Percentiles rank a stretch among this genome's conserved stretches.
These are phyloP conservation scores for Emergomyces pasteurianus DNA, from an alignment of 2,329 filamentous ascomycete genomes.

Conservation along the genomic window DNA sequence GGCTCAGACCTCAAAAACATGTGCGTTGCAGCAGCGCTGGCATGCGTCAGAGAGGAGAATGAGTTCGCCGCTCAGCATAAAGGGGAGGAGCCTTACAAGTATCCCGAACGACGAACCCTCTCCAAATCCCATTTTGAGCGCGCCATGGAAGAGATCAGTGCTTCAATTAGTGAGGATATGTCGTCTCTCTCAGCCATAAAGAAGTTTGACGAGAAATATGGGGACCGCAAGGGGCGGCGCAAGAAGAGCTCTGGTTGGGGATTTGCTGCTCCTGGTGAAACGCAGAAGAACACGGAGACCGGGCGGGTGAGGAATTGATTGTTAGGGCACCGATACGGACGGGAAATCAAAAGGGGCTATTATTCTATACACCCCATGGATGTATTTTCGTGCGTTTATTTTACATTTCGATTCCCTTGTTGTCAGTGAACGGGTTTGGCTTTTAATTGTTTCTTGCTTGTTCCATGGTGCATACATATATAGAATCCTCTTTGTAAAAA, in stretches of 20 bases:
- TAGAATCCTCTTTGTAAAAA: background rate
- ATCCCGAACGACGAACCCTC: constrained; percentile 58
- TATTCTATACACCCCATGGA: background rate
- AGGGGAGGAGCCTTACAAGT: constrained; percentile 39
- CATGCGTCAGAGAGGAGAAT: constrained; percentile 38
- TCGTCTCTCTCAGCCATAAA: constrained; percentile 69
- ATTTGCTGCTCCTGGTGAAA: constrained; percentile 22
- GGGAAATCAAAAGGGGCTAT: background rate
- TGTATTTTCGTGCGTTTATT: background rate
- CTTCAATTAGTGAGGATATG: constrained; percentile 93
- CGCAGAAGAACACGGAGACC: constrained; percentile 6
- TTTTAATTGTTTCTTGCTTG: background rate
- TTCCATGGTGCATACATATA: background rate
- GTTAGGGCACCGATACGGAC: background rate
- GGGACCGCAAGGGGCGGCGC: constrained; percentile 59
- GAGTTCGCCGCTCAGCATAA: constrained; percentile 26
- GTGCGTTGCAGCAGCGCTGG: constrained; percentile 38
- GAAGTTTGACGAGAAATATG: constrained; percentile 93
- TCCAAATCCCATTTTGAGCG: constrained; percentile 64
- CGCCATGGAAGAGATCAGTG: constrained; percentile 77
- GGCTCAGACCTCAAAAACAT: constrained; percentile 43
- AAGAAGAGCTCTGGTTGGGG: constrained; percentile 46
- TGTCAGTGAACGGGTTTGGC: background rate
- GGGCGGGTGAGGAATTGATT: constrained; percentile 11
- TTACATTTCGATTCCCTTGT: background rate